Percentiles rank a stretch among this genome's conserved stretches.
Conservation (phyloP, 257 asterid genomes). For the Rauvolfia tetraphylla region DNA sequence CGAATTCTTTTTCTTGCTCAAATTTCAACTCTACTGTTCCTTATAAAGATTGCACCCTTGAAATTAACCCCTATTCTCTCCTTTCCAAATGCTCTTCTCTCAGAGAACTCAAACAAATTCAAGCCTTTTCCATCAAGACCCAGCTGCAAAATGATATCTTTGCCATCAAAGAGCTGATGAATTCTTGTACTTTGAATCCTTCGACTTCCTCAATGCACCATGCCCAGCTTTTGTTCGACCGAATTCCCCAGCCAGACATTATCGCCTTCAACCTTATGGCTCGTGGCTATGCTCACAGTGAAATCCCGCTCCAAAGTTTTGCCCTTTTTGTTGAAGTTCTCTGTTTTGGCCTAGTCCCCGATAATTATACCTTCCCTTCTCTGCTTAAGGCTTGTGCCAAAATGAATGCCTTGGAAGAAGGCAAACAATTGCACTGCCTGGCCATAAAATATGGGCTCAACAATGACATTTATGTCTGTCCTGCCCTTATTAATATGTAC, state of each 20-base stretch:
- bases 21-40: conserved; percentile 6
- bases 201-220: conserved; percentile 18
- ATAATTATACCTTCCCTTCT: conserved; percentile 42
- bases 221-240: conserved; percentile 33
- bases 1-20: background rate
- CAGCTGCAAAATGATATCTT: conserved; percentile 18
- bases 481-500: conserved; percentile 41
- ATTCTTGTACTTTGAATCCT: conserved; percentile 14
- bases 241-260: conserved; percentile 32
- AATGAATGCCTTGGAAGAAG: conserved; percentile 27
- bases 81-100: conserved; percentile 29
- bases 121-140: conserved; percentile 36
- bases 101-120: conserved; percentile 34
- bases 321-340: conserved; percentile 21
- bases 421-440: conserved; percentile 35
- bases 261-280: conserved; percentile 38
- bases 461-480: conserved; percentile 23
- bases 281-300: conserved; percentile 36
- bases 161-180: conserved; percentile 23
- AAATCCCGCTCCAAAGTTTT: conserved; percentile 27
- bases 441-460: conserved; percentile 30
- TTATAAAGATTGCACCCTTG: conserved; percentile 6
- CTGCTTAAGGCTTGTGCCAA: conserved; percentile 36
- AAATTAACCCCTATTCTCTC: conserved; percentile 21
- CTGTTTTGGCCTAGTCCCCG: conserved; percentile 23